These are phyloP conservation scores for Amaranthus palmeri DNA, from an alignment of 148 eudicot genomes.

Conservation along the genomic window DNA sequence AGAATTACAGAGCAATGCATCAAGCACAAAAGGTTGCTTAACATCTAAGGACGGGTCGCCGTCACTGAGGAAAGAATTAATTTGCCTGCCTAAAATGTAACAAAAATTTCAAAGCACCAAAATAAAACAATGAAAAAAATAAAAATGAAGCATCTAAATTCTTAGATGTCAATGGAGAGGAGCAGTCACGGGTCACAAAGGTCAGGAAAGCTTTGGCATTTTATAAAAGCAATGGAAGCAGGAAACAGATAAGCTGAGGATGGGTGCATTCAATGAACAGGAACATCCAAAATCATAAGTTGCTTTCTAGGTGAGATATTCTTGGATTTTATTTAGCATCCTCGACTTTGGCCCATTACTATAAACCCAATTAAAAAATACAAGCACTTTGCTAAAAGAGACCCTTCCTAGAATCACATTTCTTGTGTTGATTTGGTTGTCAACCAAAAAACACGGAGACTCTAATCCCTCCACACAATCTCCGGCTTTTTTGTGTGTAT, in stretches of 20 bases:
- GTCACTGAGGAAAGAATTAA: not conserved
- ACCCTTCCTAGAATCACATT: constrained; percentile 9
- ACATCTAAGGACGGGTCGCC: no score
- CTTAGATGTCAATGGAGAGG: constrained; percentile 11
- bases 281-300: constrained; percentile 20
- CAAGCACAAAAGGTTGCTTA: no score
- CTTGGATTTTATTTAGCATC: constrained; percentile 19
- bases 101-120: not conserved
- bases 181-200: constrained; percentile 25
- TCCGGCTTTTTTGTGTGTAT: no score
- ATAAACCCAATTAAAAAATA: constrained; percentile 4
- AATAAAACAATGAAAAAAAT: not conserved
- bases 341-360: constrained; percentile 16
- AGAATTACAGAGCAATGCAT: no score
- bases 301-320: constrained; percentile 22
- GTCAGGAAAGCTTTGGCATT: constrained; percentile 8
- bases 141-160: not conserved
- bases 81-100: not conserved
- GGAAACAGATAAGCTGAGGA: constrained; percentile 19
- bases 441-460: not conserved
- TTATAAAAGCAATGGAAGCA: constrained; percentile 14
- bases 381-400: constrained; percentile 17
- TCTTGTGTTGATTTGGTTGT: constrained; percentile 4
- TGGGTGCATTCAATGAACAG: constrained; percentile 35
- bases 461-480: no score